Evolutionary conservation across 331 rosid species (phyloP).

Genomic region (Arachis monticola): DNA sequence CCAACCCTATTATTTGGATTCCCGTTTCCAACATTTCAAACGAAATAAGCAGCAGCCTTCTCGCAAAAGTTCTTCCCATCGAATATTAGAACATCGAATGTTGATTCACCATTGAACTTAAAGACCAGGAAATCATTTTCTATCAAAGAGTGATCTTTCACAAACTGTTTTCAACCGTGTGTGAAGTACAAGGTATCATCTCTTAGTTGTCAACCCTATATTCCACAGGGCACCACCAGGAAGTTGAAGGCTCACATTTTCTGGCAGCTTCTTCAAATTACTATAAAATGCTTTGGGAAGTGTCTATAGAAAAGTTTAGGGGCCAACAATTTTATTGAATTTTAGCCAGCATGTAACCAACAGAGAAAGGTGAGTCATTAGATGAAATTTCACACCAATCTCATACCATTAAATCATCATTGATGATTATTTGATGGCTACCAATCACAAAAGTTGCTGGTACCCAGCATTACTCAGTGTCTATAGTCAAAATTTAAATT

Average conservation of each 20-base stretch:
- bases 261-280: too few relatives aligned
- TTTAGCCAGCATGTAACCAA: too few relatives aligned
- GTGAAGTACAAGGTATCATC: constrained; percentile 48
- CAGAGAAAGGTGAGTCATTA: too few relatives aligned
- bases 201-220: constrained; percentile 48
- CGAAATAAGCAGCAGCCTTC: constrained; percentile 57
- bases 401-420: constrained; percentile 15
- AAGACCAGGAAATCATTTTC: constrained; percentile 58
- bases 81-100: constrained; percentile 55
- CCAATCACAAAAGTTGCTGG: constrained; percentile 53
- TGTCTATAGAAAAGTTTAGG: too few relatives aligned
- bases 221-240: constrained; percentile 21
- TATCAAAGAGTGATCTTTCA: constrained; percentile 49
- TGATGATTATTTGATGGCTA: constrained; percentile 30
- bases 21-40: constrained; percentile 1
- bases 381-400: constrained; percentile 1
- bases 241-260: too few relatives aligned
- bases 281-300: too few relatives aligned
- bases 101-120: constrained; percentile 50
- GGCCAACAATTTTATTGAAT: too few relatives aligned
- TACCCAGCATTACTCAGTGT: constrained; percentile 41
- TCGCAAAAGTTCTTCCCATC: constrained; percentile 52
- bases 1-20: too few relatives aligned
- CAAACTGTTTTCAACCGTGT: constrained; percentile 55
- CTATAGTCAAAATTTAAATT: constrained; percentile 46